Conservation (phyloP, 2,329 filamentous ascomycete species). For the Cadophora sp. region DNA sequence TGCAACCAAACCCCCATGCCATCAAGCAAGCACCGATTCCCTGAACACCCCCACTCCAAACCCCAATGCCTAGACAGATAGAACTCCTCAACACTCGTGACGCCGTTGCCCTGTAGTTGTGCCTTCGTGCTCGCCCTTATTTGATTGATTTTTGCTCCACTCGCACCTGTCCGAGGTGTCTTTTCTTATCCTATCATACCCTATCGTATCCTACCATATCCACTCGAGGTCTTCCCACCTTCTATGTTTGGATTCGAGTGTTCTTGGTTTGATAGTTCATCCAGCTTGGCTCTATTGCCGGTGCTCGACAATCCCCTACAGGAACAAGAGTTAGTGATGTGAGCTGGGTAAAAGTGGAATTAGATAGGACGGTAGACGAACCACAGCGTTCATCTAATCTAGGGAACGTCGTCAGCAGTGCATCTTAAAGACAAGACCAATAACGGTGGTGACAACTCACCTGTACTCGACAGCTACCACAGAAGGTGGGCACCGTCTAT, state of each 20-base stretch:
- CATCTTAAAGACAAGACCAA: neutral
- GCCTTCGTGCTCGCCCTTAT: neutral
- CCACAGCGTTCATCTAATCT: conserved; percentile 44
- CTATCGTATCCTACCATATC: neutral
- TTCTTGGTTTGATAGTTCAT: conserved; percentile 33
- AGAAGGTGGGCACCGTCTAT: conserved; percentile 61
- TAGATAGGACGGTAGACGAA: conserved; percentile 28
- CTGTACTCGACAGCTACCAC: conserved; percentile 49
- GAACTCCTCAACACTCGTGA: conserved; percentile 21
- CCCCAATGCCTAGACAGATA: neutral
- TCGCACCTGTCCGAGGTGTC: neutral
- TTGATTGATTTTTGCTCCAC: neutral
- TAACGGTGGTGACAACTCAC: conserved; percentile 29
- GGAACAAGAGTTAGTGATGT: conserved; percentile 11
- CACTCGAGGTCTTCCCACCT: neutral
- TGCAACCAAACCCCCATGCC: conserved; percentile 3
- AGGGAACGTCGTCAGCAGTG: conserved; percentile 28
- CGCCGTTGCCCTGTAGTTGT: conserved; percentile 25
- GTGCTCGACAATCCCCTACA: conserved; percentile 39
- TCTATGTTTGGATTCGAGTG: conserved; percentile 31
- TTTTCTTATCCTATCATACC: neutral
- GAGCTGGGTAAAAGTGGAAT: neutral
- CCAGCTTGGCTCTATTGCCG: conserved; percentile 38
- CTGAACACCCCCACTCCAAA: conserved; percentile 29
- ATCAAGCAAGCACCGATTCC: conserved; percentile 17